These are phyloP conservation scores for Pisolithus tinctorius DNA, from an alignment of 768 basidiomycete species.

Conservation along the genomic window DNA sequence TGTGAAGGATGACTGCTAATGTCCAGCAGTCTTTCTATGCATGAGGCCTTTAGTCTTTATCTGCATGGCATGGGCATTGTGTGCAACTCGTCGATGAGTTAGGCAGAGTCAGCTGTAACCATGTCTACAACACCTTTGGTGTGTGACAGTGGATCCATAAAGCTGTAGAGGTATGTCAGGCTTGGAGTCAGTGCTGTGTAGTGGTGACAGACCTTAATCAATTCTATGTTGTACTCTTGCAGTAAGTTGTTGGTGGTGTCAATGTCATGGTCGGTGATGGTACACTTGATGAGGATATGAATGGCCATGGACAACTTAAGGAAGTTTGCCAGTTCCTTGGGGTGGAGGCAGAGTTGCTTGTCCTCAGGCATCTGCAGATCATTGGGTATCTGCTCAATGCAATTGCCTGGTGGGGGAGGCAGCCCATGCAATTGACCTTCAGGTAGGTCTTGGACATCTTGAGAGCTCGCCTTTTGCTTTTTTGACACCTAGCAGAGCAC, in stretches of 20 bases:
- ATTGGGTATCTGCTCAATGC: not conserved
- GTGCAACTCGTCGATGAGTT: too few species aligned
- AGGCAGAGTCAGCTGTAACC: too few species aligned
- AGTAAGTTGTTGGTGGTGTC: slow-evolving; percentile 10
- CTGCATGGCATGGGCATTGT: too few species aligned
- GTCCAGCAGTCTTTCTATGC: too few species aligned
- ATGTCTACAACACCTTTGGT: too few species aligned
- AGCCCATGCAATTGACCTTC: not conserved
- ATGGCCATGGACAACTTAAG: slow-evolving; percentile 15
- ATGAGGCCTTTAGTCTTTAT: too few species aligned
- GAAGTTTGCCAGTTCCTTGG: too few species aligned
- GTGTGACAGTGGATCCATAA: slow-evolving; percentile 22
- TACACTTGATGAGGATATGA: slow-evolving; percentile 5
- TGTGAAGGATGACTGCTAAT: too few species aligned
- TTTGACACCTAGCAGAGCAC: too few species aligned
- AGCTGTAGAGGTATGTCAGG: slow-evolving; percentile 13
- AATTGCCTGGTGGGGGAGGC: not conserved
- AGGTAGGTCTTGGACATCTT: not conserved
- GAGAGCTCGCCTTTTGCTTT: not conserved
- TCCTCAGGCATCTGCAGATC: slow-evolving; percentile 6
- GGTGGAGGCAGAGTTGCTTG: slow-evolving; percentile 15
- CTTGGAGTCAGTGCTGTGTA: slow-evolving; percentile 3
- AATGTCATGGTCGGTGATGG: slow-evolving; percentile 6
- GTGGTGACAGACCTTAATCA: slow-evolving; percentile 13
- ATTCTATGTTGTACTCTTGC: slow-evolving; percentile 16